These are phyloP conservation scores for Halenospora varia DNA, from an alignment of 495 filamentous ascomycete species.

Conservation along the genomic window DNA sequence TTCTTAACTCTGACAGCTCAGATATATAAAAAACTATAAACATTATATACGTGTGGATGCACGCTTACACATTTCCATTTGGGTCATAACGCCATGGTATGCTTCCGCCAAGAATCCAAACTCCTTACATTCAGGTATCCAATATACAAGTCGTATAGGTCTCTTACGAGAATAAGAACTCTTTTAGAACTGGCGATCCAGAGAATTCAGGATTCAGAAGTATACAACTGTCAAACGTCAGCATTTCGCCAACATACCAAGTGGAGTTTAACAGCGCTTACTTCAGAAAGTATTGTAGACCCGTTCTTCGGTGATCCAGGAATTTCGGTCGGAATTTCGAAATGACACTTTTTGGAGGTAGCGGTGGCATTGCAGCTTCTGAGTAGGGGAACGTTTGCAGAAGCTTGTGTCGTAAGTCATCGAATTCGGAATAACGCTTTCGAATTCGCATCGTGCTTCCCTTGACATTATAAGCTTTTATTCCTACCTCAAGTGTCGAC, in stretches of 20 bases:
- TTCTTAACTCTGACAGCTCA: no score
- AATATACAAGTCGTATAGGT: no score
- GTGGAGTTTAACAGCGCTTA: conserved; percentile 24
- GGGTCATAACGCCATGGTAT: no score
- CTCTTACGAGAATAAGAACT: conserved; percentile 51
- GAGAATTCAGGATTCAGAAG: conserved; percentile 54
- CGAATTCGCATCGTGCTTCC: conserved; percentile 50
- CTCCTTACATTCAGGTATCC: no score
- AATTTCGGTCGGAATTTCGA: conserved; percentile 49
- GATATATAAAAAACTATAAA: no score
- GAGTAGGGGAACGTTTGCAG: conserved; percentile 51
- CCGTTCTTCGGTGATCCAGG: conserved; percentile 46
- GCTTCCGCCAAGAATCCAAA: no score
- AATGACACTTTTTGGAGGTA: conserved; percentile 53
- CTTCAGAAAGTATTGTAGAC: conserved; percentile 55
- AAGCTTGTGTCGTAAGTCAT: conserved; percentile 44
- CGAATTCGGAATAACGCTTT: conserved; percentile 57
- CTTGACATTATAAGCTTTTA: conserved; percentile 23
- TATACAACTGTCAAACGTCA: conserved; percentile 40
- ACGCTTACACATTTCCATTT: no score
- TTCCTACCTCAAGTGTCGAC: neutral
- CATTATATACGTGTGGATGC: no score
- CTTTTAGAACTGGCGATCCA: conserved; percentile 50
- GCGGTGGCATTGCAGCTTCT: conserved; percentile 46
- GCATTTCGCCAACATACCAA: neutral